Conservation (phyloP, 768 basidiomycete species). For the Chalciporus piperatus region DNA sequence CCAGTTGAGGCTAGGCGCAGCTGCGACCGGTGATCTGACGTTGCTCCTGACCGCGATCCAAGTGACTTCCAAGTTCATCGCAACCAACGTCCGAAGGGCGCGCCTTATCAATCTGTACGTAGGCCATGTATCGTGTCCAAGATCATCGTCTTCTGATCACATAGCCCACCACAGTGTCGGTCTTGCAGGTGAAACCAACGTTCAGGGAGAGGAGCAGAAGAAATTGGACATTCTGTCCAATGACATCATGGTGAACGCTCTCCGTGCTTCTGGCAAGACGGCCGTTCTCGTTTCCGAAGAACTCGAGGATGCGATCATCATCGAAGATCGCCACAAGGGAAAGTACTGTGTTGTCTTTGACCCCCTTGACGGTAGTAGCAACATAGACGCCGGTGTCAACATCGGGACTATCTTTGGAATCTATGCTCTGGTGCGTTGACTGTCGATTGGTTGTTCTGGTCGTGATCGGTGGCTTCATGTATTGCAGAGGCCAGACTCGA, state of each 20-base stretch:
- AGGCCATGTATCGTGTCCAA: not conserved
- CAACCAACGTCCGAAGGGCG: conserved; percentile 95
- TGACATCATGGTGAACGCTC: conserved; percentile 98
- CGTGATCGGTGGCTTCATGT: not conserved
- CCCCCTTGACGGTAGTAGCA: conserved; percentile 93
- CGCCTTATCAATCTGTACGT: conserved; percentile 94
- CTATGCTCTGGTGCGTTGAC: conserved; percentile 77
- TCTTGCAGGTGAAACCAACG: conserved; percentile 93
- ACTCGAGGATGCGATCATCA: conserved; percentile 87
- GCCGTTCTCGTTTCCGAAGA: conserved; percentile 98
- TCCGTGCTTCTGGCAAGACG: conserved; percentile 94
- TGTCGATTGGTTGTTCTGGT: not conserved
- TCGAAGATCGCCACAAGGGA: conserved; percentile 76
- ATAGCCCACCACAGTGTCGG: conserved; percentile 66
- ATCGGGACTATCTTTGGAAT: conserved; percentile 98
- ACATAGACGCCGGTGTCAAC: conserved; percentile 98
- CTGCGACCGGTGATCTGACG: conserved; percentile 92
- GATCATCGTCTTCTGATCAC: not conserved
- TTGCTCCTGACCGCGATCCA: conserved; percentile 94
- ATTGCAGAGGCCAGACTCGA: conserved; percentile 66
- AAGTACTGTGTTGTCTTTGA: conserved; percentile 98
- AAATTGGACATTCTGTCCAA: conserved; percentile 97
- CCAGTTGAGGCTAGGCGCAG: conserved; percentile 76
- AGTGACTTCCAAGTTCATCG: conserved; percentile 95
- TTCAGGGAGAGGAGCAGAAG: conserved; percentile 99